These are phyloP conservation scores for Eucalyptus leucophloia DNA, from an alignment of 345 rosid genomes.

Conservation along the genomic window DNA sequence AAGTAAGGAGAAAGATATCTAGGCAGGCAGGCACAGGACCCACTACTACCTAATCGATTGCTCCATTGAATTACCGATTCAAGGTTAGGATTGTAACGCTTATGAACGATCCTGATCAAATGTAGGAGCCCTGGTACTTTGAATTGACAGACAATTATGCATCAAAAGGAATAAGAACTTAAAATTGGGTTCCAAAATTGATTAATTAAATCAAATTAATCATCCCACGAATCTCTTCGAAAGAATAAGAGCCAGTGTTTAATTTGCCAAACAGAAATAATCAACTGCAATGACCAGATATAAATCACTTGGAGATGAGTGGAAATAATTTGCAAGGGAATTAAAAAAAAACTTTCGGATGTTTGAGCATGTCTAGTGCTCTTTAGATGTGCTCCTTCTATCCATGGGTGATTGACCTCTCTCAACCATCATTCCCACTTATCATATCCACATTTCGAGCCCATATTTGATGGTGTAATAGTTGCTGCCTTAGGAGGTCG, in stretches of 20 bases:
- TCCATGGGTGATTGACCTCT: too few species aligned
- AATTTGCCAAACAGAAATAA: neutral
- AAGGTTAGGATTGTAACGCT: neutral
- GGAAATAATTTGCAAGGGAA: neutral
- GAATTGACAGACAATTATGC: neutral
- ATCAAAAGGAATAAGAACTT: neutral
- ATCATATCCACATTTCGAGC: neutral
- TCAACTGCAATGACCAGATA: neutral
- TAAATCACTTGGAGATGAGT: neutral
- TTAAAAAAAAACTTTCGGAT: neutral
- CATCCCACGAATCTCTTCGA: neutral
- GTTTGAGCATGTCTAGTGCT: neutral
- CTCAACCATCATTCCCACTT: too few species aligned
- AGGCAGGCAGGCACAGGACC: neutral
- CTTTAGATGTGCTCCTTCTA: neutral
- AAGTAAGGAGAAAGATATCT: neutral
- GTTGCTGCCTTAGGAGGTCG: neutral
- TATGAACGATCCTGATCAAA: neutral
- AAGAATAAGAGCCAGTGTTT: neutral
- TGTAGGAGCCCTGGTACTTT: neutral
- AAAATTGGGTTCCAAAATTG: neutral
- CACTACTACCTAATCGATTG: neutral
- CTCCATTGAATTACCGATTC: neutral
- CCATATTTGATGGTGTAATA: neutral
- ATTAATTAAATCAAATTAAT: neutral